A percentile compares a stretch with the other conserved stretches of the same genome.
phyloP scores from a whole-genome alignment of 202 grass and related monocot genomes.

The Panicum virgatum region DNA sequence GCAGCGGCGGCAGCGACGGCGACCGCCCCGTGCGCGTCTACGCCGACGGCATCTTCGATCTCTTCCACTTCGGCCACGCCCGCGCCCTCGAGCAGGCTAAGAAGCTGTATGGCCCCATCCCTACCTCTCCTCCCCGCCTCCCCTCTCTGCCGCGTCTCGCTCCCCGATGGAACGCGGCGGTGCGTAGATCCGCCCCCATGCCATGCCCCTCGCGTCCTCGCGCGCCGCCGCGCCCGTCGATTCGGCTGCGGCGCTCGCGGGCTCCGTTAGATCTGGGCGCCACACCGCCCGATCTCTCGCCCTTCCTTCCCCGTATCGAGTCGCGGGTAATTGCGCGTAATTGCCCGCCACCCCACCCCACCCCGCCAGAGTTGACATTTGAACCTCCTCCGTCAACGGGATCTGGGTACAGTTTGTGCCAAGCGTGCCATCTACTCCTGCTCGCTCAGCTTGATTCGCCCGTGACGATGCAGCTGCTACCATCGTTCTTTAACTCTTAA shows the following conservation, averaged over 20 bases:
- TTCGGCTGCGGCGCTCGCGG: neutral
- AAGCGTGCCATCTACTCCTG: neutral
- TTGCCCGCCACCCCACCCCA: neutral
- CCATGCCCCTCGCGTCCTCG: neutral
- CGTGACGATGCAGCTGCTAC: neutral
- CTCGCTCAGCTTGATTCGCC: neutral
- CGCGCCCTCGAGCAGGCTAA: conserved; percentile 99
- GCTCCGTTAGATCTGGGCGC: neutral
- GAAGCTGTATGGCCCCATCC: conserved; percentile 43
- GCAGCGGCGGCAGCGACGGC: neutral
- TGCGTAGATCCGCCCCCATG: neutral
- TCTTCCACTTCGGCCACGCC: conserved; percentile 99
- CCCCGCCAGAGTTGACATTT: neutral
- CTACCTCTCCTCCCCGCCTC: no score
- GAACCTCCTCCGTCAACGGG: neutral
- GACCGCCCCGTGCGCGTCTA: conserved; percentile 78
- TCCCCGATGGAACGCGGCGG: neutral
- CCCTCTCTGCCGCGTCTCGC: no score
- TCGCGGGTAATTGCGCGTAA: neutral
- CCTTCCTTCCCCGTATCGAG: neutral
- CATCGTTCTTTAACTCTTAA: neutral
- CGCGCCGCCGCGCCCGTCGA: neutral
- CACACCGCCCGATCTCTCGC: neutral
- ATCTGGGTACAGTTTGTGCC: neutral
- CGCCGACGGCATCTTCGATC: conserved; percentile 97